Evolutionary conservation across 2,329 filamentous ascomycete species (phyloP).

Genomic region (Fusarium sp.): DNA sequence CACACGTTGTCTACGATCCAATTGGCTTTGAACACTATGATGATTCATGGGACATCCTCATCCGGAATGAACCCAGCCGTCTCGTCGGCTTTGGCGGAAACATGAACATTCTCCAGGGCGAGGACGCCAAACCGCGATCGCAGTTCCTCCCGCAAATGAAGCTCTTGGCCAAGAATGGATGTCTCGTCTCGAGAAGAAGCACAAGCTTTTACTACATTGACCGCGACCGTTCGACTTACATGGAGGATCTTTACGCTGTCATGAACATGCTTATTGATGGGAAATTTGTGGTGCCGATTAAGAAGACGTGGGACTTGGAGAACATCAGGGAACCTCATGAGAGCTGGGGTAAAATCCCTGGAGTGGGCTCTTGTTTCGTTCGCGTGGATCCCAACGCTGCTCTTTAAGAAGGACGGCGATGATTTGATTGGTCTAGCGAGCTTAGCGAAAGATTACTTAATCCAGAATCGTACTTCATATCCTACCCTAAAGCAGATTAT

Average conservation of each 20-base stretch:
- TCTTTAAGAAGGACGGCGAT: not conserved
- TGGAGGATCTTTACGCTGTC: constrained; percentile 47
- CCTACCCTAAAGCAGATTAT: not conserved
- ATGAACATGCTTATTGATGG: constrained; percentile 49
- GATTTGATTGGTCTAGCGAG: not conserved
- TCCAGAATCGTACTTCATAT: not conserved
- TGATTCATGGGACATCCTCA: constrained; percentile 59
- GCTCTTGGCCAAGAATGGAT: constrained; percentile 48
- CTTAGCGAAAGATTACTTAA: not conserved
- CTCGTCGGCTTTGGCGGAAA: constrained; percentile 55
- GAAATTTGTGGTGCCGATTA: constrained; percentile 52
- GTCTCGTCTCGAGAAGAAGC: constrained; percentile 45
- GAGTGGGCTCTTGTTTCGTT: constrained; percentile 53
- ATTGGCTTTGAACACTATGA: constrained; percentile 63
- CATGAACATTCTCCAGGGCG: constrained; percentile 45
- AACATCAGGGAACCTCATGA: constrained; percentile 53
- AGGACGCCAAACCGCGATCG: constrained; percentile 48
- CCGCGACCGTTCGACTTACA: constrained; percentile 49
- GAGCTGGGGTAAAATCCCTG: constrained; percentile 49
- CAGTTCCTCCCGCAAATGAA: constrained; percentile 49
- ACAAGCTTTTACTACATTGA: constrained; percentile 53
- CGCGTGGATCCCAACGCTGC: constrained; percentile 36
- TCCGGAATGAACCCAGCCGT: constrained; percentile 48
- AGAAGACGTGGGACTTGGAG: constrained; percentile 55
- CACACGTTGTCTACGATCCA: constrained; percentile 60